Evolutionary conservation across 441 rosid species (phyloP).

Genomic region (Corymbia calophylla): DNA sequence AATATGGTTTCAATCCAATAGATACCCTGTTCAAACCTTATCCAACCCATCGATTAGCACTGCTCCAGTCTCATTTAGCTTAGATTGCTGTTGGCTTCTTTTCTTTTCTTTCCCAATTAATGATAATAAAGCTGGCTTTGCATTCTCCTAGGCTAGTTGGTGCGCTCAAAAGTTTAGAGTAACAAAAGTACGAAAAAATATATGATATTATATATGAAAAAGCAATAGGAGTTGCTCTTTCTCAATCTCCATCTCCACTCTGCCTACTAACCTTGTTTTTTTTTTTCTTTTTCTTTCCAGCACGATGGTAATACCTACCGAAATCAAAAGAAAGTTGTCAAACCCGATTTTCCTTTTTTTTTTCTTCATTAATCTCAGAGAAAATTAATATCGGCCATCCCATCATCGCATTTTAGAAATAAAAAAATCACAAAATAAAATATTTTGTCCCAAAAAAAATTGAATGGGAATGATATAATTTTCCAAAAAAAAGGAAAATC

Average conservation of each 20-base stretch:
- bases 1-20: background rate
- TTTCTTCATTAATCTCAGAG: rapidly evolving
- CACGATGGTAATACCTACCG: background rate
- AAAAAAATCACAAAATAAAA: background rate
- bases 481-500: background rate
- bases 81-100: rapidly evolving
- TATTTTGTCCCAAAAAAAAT: too few species aligned
- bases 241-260: background rate
- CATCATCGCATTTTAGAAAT: rapidly evolving
- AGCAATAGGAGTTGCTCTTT: background rate
- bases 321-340: background rate
- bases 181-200: background rate
- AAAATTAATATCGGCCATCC: rapidly evolving
- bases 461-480: background rate
- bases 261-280: background rate
- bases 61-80: background rate
- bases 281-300: background rate
- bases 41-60: rapidly evolving
- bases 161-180: background rate
- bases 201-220: background rate
- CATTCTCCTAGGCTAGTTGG: background rate
- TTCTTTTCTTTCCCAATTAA: background rate
- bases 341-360: rapidly evolving
- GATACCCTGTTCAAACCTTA: background rate
- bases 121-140: background rate